Evolutionary conservation across 164 flowering plant species (phyloP), one percentile per base, ranked within the genome.

Genomic region (Kingdonia uniflora): DNA sequence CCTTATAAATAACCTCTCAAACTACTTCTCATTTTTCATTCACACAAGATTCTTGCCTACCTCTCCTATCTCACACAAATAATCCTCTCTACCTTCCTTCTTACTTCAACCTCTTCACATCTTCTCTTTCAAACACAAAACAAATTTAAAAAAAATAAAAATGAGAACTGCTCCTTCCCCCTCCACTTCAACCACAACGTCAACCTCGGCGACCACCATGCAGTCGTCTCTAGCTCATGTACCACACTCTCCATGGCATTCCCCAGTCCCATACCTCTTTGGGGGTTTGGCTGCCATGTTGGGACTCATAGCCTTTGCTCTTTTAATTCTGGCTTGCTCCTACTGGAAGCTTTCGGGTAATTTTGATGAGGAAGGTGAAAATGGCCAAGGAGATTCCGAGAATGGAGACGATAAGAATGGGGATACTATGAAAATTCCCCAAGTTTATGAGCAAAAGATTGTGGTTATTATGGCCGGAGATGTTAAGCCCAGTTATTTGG

Each of bases 241-340:
- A 10, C 71, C 43, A 24, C 75, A 71, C 65, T 72, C 91, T 1
- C 80, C 83, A 45, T 81, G 89, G 96, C 87, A 82, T 65, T 84
- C 96, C 2, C 96, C 96, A 14, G 84, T 87, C 23, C 96, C 96
- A 2, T 87, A 87, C 70, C 74, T 87, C n/a, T 87, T 87, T 57
- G 87, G 92, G 0, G 96, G 92, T 6, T 40, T 84, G 33, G 89
- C 96, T 1, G 96, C 87, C 40, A 80, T 82, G 87, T 57, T 87
- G 20, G 94, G 87, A n/a, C 76, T 87, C 39, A 82, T 84, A 22
- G 92, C 96, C 16, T 84, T 87, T 52, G 89, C 95, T 14, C 81
- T 87, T 11, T 53, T 87, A 19, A 77, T 84, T 25, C 76, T 87
- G 2, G 89, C 87, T 1, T 87, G 95, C 68, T 87, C 95, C 23